phyloP scores from a whole-genome alignment of 345 rosid genomes.

The Ricinus communis region DNA sequence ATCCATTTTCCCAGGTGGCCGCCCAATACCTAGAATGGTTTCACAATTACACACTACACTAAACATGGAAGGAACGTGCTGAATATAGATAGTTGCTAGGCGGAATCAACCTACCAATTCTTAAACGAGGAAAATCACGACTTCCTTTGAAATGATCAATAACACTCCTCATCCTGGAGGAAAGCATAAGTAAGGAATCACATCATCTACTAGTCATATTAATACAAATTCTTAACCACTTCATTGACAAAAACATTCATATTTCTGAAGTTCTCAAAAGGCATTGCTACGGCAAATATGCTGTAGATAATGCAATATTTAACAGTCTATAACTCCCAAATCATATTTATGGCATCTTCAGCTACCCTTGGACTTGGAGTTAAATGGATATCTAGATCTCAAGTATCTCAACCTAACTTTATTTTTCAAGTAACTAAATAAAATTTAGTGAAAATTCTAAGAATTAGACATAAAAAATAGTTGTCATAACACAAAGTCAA shows the following conservation, averaged over 20 bases:
- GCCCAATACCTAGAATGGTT: conserved; percentile 71
- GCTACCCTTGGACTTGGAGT: too few species aligned
- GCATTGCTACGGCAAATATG: too few species aligned
- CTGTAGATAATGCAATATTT: too few species aligned
- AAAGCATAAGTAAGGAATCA: conserved; percentile 12
- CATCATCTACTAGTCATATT: neutral
- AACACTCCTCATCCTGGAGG: conserved; percentile 79
- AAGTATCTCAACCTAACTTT: too few species aligned
- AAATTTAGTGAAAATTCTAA: too few species aligned
- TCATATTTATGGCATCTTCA: too few species aligned
- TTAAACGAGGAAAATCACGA: conserved; percentile 89
- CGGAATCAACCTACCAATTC: conserved; percentile 58
- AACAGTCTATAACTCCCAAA: too few species aligned
- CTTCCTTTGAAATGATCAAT: conserved; percentile 87
- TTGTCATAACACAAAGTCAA: too few species aligned
- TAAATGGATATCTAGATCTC: too few species aligned
- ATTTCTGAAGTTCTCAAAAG: too few species aligned
- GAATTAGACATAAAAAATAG: too few species aligned
- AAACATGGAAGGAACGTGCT: neutral
- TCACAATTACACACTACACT: neutral
- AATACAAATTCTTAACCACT: neutral
- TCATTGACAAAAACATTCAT: neutral
- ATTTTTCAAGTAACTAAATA: too few species aligned
- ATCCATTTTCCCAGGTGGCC: conserved; percentile 96
- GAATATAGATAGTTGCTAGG: neutral